phyloP scores from a whole-genome alignment of 2,329 filamentous ascomycete species.

The Eutypa lata region DNA sequence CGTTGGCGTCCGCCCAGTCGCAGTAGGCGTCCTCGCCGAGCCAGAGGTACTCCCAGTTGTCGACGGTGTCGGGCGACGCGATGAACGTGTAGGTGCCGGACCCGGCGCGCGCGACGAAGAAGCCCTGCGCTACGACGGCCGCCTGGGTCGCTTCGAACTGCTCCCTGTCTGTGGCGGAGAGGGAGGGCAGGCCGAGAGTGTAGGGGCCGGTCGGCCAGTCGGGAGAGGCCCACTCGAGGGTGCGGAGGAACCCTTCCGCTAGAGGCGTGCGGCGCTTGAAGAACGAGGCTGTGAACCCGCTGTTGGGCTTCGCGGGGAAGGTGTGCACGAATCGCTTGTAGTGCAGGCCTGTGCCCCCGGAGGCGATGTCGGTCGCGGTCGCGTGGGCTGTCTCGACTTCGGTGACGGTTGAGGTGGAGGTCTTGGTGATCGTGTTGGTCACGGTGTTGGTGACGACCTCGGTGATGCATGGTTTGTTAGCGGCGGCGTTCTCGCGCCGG shows the following conservation, averaged over 20 bases:
- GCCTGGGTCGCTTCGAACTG: constrained; percentile 1
- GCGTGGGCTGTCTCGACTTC: constrained; percentile 10
- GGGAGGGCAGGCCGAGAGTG: too few species aligned
- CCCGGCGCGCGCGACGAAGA: constrained; percentile 9
- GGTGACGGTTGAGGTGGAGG: neutral
- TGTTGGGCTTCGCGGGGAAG: constrained; percentile 4
- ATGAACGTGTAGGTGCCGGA: constrained; percentile 7
- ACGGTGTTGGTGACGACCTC: constrained; percentile 1
- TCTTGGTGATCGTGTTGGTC: constrained; percentile 1
- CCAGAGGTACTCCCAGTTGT: constrained; percentile 15
- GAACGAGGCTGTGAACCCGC: constrained; percentile 6
- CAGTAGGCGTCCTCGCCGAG: constrained; percentile 8
- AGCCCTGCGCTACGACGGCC: constrained; percentile 9
- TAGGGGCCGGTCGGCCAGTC: too few species aligned
- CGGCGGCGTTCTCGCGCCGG: neutral
- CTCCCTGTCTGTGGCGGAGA: neutral
- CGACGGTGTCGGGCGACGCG: constrained; percentile 1
- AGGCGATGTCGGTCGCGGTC: constrained; percentile 9
- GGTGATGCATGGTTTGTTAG: neutral
- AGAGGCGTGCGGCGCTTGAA: constrained; percentile 8
- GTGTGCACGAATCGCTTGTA: constrained; percentile 10
- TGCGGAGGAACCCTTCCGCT: constrained; percentile 2
- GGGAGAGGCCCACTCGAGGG: constrained; percentile 3
- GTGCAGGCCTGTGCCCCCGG: constrained; percentile 5
- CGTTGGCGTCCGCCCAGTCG: constrained; percentile 12